Evolutionary conservation across 345 rosid genomes (phyloP).

Genomic region (Boechera divaricarpa): DNA sequence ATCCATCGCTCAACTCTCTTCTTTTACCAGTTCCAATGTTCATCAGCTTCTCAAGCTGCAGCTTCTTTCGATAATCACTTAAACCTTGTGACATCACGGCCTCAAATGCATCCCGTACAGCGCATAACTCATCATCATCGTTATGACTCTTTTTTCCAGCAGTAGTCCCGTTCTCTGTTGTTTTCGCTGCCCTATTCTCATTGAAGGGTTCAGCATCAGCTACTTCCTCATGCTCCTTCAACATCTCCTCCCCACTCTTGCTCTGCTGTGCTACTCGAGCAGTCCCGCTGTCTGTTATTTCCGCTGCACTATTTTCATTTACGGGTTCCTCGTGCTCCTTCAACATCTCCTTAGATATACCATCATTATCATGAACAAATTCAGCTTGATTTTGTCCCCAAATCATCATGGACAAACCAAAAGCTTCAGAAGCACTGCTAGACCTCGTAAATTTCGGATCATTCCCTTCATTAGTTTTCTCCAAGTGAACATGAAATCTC

Average conservation of each 20-base stretch:
- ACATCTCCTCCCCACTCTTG: background rate
- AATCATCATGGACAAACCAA: no score
- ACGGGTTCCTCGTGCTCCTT: background rate
- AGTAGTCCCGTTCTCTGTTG: background rate
- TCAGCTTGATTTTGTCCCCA: no score
- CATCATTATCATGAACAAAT: no score
- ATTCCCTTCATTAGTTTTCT: no score
- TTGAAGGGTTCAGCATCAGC: no score
- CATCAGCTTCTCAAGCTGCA: slow-evolving; percentile 10
- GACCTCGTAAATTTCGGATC: no score
- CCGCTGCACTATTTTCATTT: background rate
- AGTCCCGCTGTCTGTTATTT: background rate
- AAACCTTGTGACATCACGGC: slow-evolving; percentile 6
- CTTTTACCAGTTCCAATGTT: slow-evolving; percentile 4
- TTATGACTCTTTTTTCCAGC: slow-evolving; percentile 21
- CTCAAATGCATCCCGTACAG: slow-evolving; percentile 36
- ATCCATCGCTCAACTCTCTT: slow-evolving; percentile 17
- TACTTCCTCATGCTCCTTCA: background rate
- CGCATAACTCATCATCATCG: background rate
- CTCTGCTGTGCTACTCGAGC: background rate
- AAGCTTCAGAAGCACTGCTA: no score
- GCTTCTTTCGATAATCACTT: slow-evolving; percentile 22
- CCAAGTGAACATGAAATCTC: no score
- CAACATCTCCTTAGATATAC: no score
- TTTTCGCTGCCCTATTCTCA: background rate